Conservation (phyloP, 139 green algal species). For the Auxenochlorella pyrenoidosa region DNA sequence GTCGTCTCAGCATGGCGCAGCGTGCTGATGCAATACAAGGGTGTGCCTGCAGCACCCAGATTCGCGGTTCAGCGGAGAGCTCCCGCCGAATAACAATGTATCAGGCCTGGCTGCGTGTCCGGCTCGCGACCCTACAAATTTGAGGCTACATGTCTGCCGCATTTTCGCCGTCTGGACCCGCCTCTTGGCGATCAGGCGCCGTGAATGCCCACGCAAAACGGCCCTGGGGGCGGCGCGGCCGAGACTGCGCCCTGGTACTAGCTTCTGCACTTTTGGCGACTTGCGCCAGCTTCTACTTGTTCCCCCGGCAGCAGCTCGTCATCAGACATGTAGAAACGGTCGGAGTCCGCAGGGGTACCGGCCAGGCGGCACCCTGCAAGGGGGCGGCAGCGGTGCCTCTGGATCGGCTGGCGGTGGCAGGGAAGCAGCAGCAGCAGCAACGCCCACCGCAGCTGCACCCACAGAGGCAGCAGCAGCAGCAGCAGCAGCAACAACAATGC, state of each 20-base stretch:
- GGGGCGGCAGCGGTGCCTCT: not conserved
- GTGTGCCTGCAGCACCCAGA: no score
- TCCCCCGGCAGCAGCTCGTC: not conserved
- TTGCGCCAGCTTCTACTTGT: not conserved
- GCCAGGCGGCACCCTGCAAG: not conserved
- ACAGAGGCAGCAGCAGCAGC: not conserved
- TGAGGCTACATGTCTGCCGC: no score
- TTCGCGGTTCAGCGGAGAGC: no score
- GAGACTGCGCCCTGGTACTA: not conserved
- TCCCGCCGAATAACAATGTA: no score
- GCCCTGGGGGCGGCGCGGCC: not conserved
- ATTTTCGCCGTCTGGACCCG: no score
- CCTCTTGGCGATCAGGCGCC: no score
- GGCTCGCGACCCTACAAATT: no score
- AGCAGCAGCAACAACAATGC: not conserved
- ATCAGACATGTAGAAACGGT: not conserved
- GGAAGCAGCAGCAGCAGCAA: not conserved
- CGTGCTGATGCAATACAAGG: no score
- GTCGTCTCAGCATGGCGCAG: no score
- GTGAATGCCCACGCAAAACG: not conserved
- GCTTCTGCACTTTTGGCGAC: not conserved
- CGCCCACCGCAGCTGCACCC: no score
- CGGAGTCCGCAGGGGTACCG: not conserved
- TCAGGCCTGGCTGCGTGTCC: no score
- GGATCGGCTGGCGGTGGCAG: no score